Evolutionary conservation across 768 basidiomycete genomes (phyloP).

Genomic region (Kwoniella mangroviensis): DNA sequence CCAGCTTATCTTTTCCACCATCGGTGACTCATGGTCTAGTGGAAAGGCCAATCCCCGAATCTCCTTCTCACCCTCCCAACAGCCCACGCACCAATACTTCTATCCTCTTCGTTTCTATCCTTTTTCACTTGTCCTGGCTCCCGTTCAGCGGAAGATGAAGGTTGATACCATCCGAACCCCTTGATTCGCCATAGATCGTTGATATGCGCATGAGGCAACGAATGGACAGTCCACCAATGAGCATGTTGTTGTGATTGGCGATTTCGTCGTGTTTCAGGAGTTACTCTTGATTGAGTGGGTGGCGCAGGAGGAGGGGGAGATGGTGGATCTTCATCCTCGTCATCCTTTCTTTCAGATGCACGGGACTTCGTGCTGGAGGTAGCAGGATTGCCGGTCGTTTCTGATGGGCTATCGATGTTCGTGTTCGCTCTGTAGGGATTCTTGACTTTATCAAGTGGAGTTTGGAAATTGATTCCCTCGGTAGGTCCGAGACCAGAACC

Average conservation of each 20-base stretch:
- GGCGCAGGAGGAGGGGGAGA: not conserved
- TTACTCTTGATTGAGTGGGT: not conserved
- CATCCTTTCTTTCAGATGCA: not conserved
- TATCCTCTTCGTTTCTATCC: constrained; percentile 2
- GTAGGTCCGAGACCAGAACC: constrained; percentile 4
- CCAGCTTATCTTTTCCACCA: too few species aligned
- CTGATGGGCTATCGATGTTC: not conserved
- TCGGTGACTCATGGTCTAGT: not conserved
- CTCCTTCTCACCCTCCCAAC: constrained; percentile 4
- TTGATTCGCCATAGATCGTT: constrained; percentile 14
- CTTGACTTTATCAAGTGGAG: constrained; percentile 8
- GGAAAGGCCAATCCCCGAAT: constrained; percentile 21
- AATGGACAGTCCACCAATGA: constrained; percentile 22
- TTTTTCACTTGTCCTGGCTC: not conserved
- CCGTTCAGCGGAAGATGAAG: not conserved
- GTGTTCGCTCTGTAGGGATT: not conserved
- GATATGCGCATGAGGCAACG: not conserved
- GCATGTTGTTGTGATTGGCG: not conserved
- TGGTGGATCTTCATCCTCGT: not conserved
- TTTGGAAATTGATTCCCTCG: not conserved
- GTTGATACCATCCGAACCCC: constrained; percentile 20
- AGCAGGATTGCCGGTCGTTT: not conserved
- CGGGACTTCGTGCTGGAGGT: not conserved
- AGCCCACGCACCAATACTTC: constrained; percentile 20
- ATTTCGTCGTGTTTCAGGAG: not conserved